phyloP scores from a whole-genome alignment of 179 eudicot species.

The Silene coronaria region DNA sequence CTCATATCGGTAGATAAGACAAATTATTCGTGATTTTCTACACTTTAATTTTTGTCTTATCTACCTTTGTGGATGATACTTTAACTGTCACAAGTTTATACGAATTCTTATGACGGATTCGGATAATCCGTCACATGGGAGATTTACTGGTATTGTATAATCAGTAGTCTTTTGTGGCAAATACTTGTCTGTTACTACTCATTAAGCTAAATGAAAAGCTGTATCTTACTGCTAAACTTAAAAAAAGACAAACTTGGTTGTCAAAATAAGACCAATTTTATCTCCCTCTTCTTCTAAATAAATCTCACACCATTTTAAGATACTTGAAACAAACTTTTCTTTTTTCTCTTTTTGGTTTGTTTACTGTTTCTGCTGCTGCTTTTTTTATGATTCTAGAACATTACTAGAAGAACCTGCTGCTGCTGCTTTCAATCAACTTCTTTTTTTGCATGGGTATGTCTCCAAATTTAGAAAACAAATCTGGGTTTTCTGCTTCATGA shows the following conservation, averaged over 20 bases:
- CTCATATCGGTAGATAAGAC: too few species aligned
- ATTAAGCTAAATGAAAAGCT: background rate
- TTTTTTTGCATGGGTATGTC: constrained; percentile 13
- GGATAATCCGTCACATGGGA: too few species aligned
- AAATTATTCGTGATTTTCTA: too few species aligned
- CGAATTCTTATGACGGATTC: too few species aligned
- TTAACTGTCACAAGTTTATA: too few species aligned
- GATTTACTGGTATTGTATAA: too few species aligned
- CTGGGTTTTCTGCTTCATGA: constrained; percentile 8
- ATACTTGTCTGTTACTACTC: background rate
- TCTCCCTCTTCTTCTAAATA: background rate
- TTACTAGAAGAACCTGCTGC: too few species aligned
- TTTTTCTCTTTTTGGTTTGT: background rate
- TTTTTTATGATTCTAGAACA: too few species aligned
- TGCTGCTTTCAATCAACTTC: background rate
- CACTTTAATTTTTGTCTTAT: too few species aligned
- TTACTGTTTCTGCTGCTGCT: background rate
- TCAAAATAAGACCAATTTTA: constrained; percentile 2
- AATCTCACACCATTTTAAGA: constrained; percentile 2
- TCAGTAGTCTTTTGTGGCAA: background rate
- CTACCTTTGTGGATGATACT: too few species aligned
- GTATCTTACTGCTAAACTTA: background rate
- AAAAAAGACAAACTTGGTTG: constrained; percentile 12
- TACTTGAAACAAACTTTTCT: constrained; percentile 4
- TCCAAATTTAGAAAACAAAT: background rate